Evolutionary conservation across 108 stramenopile species (phyloP), one percentile per base, ranked within the genome.

Genomic region (Discostella pseudostelligera): DNA sequence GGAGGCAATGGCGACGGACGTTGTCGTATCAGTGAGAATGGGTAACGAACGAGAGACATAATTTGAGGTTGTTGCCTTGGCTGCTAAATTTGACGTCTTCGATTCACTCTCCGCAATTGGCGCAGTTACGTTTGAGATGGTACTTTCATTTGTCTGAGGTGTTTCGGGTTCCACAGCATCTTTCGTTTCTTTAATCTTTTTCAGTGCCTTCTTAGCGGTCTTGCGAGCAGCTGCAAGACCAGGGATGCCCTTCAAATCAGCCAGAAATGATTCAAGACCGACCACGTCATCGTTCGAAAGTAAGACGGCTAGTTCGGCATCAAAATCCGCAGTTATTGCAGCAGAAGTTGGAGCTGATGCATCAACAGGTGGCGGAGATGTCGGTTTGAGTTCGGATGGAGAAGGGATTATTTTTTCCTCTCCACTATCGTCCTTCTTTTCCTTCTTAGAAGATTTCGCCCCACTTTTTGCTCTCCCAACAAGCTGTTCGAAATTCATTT

Each of bases 171-270:
- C 67, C 8, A 62, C 17, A 39, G 56, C 26, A 20, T 59, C 49
- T 11, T 47, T 67, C 45, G 74, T 84, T 40, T 79, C 74, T 63
- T 72, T 81, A 9, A 95, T 61, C 28, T 79, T 71, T 64, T 91
- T 93, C 72, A 96, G 62, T 28, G 95, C 92, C 67, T 96, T 96
- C 62, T 93, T 96, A 17, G 89, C 90, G 71, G 87, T 93, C 72
- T 96, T 96, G 17, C 95, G 83, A 21, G 90, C 56, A 12, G 79
- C 87, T n/a, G 84, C 86, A 43, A 79, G 64, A 28, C 95, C 95
- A 39, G 95, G 92, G 16, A 96, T 81, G 36, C 95, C 95, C 68
- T 87, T 88, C 20, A 93, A 59, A 39, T 77, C 75, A 28, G 75
- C 69, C 26, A 96, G 69, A 50, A 96, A 71, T 11, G 35, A 60